Base-by-base conservation (phyloP, 805 yeast species). In the Suhomyces canberraensis region DNA sequence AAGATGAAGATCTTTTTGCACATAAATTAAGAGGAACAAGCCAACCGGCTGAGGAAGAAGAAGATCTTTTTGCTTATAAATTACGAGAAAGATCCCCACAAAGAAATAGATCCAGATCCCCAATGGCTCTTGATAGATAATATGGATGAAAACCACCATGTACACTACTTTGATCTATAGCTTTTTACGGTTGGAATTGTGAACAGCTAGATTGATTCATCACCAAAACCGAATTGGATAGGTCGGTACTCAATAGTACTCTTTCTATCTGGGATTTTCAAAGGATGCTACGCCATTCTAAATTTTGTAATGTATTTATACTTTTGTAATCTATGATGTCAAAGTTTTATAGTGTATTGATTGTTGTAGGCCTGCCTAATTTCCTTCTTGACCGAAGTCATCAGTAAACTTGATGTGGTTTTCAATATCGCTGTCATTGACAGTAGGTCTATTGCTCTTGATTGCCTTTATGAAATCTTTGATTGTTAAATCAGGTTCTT, bases 371-470 rank as follows among this genome's bases (percentile, higher is more conserved):
- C 26, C 26, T 8, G 16, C 16, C 52, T 60, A 86, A 51, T 86
- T 88, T 30, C 99, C 99, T 61, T 93, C 98, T 52, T 91, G 96
- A 25, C 98, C 99, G 58, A 93, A 93, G 63, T 93, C 99, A 29
- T 74, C 76, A 0, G 99, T 93, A 56, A 93, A 93, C 46, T 86
- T 84, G 32, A 79, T 78, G 60, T 91, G 97, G 54, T 82, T 83
- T 41, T 69, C 73, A 41, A 93, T 75, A 58, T 93, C 99, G 8
- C 75, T 76, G 30, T 76, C 81, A 54, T 93, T 93, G 25, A 93
- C 98, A 0, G 99, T 93, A 13, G 98, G 98, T 56, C 97, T 76
- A 37, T 95, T 87, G 21, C 82, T 79, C 61, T 87, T 86, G 39
- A 93, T 80, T 1, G 97, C 95, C 62, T 90, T 89, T 45, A 91